phyloP scores from a whole-genome alignment of 129 eudicot genomes.

The Chrysanthemum makinoi region DNA sequence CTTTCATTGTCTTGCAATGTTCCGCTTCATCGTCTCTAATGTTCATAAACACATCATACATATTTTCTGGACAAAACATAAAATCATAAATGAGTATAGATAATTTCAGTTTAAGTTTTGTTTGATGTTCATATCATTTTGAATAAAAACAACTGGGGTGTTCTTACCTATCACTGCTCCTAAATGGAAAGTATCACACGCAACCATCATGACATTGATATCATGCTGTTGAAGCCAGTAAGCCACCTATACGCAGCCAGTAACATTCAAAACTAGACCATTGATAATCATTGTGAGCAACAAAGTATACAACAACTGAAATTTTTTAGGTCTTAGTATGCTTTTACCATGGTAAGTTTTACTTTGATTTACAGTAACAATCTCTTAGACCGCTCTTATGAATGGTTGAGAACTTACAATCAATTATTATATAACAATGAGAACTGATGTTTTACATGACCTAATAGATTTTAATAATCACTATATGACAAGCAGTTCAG shows the following conservation, averaged over 20 bases:
- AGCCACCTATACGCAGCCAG: conserved; percentile 64
- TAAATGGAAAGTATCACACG: conserved; percentile 94
- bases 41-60: conserved; percentile 91
- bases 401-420: no score
- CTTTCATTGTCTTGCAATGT: conserved; percentile 98
- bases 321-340: no score
- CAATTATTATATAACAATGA: no score
- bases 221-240: conserved; percentile 96
- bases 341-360: no score
- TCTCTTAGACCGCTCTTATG: no score
- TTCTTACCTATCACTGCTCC: conserved; percentile 79
- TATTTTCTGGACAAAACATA: conserved; percentile 53
- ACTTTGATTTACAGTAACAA: no score
- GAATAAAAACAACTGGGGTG: not conserved
- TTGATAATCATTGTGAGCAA: not conserved
- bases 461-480: no score
- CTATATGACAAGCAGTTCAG: no score
- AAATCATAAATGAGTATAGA: not conserved
- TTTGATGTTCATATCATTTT: not conserved
- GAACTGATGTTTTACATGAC: no score
- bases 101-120: not conserved
- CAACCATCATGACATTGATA: conserved; percentile 96
- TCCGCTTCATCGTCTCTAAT: conserved; percentile 99
- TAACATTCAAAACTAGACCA: conserved; percentile 4
- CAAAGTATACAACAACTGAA: not conserved